Evolutionary conservation across 2,329 filamentous ascomycete genomes (phyloP).

Genomic region (Reticulascus tulasneorum): DNA sequence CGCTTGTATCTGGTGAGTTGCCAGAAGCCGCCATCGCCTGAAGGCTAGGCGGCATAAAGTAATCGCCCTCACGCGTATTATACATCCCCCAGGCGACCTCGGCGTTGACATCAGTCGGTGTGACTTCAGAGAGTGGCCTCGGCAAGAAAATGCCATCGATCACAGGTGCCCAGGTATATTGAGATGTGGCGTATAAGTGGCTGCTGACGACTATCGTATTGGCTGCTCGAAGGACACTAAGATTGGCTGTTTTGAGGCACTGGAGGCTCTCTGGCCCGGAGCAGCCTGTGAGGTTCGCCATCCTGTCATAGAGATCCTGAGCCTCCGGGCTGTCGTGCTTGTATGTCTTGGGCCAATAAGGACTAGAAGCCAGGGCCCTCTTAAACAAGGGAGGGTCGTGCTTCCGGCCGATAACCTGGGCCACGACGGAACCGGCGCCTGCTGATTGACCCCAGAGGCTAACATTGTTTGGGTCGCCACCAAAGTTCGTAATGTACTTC

Average conservation of each 20-base stretch:
- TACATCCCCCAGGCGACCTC: conserved; percentile 51
- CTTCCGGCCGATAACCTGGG: conserved; percentile 10
- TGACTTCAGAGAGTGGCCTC: conserved; percentile 40
- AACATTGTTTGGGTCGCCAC: conserved; percentile 20
- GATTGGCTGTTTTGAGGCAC: conserved; percentile 51
- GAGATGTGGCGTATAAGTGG: conserved; percentile 50
- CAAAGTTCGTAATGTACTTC: conserved; percentile 21
- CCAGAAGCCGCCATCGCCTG: conserved; percentile 24
- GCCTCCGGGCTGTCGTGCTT: conserved; percentile 44
- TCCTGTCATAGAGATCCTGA: conserved; percentile 44
- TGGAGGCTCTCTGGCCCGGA: conserved; percentile 38
- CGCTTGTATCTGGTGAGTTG: conserved; percentile 40
- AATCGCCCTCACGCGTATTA: conserved; percentile 60
- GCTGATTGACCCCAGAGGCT: conserved; percentile 25
- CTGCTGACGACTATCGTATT: conserved; percentile 42
- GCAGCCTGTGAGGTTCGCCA: conserved; percentile 46
- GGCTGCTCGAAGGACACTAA: conserved; percentile 50
- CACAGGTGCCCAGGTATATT: conserved; percentile 58
- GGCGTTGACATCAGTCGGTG: conserved; percentile 36
- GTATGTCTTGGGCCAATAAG: conserved; percentile 59
- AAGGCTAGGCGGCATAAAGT: conserved; percentile 53
- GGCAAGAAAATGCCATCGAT: conserved; percentile 52
- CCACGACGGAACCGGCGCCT: conserved; percentile 18
- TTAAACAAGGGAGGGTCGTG: conserved; percentile 16
- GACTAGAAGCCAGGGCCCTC: conserved; percentile 35